These are phyloP conservation scores for Pyrenochaeta sp. DNA, from an alignment of 2,329 filamentous ascomycete genomes.

Conservation along the genomic window DNA sequence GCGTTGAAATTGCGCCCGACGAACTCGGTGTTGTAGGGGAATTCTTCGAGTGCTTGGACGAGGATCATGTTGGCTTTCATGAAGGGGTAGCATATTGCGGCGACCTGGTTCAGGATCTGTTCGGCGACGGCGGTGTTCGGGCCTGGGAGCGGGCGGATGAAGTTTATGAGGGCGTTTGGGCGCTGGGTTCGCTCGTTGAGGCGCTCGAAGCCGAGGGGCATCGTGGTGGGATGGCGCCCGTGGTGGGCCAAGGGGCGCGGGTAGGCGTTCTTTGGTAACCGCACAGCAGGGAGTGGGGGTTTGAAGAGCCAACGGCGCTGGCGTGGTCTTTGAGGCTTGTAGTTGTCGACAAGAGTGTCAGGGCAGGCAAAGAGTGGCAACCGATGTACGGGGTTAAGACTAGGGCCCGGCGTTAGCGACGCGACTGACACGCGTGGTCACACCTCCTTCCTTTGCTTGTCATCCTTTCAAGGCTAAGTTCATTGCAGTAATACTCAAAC, in stretches of 20 bases:
- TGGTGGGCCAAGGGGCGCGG: neutral
- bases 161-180: slow-evolving; percentile 80
- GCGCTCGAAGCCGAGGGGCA: slow-evolving; percentile 81
- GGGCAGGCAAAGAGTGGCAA: neutral
- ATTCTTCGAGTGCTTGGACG: slow-evolving; percentile 74
- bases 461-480: too few relatives aligned
- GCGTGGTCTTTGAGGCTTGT: neutral
- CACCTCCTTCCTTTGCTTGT: neutral
- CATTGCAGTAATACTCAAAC: too few relatives aligned
- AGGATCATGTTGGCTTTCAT: slow-evolving; percentile 56
- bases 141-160: slow-evolving; percentile 80
- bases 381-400: neutral
- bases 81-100: slow-evolving; percentile 75
- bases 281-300: neutral
- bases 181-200: slow-evolving; percentile 77
- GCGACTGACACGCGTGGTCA: neutral
- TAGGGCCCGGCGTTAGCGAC: neutral
- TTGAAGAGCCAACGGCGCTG: neutral
- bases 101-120: slow-evolving; percentile 47
- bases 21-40: slow-evolving; percentile 81
- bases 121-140: slow-evolving; percentile 46
- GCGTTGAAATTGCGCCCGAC: slow-evolving; percentile 90
- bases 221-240: slow-evolving; percentile 45
- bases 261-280: neutral
- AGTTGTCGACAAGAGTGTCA: too few relatives aligned